These are phyloP conservation scores for Takashimella tepidaria DNA, from an alignment of 1,284 basidiomycete species.

Conservation along the genomic window DNA sequence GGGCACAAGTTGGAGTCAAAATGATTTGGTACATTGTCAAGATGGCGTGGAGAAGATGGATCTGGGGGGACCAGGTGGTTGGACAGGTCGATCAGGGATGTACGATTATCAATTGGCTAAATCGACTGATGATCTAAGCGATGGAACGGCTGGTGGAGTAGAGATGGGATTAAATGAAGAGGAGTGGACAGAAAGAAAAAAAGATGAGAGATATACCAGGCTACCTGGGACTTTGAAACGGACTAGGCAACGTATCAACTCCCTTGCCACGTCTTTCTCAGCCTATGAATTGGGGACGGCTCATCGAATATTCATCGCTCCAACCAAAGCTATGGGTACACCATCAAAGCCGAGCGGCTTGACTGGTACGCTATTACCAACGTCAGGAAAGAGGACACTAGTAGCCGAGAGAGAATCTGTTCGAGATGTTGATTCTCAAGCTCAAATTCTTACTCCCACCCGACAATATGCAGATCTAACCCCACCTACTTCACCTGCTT, in stretches of 20 bases:
- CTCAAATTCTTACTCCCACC: background rate
- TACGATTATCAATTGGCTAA: background rate
- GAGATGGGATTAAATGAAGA: background rate
- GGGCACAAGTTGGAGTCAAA: background rate
- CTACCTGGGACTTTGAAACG: background rate
- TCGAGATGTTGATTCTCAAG: no score
- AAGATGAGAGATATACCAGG: background rate
- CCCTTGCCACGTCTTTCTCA: background rate
- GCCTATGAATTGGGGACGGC: background rate
- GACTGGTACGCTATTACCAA: no score
- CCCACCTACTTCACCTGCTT: background rate
- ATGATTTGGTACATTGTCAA: background rate
- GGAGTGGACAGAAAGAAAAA: background rate
- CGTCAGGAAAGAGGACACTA: no score
- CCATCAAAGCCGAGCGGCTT: no score
- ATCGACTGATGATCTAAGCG: background rate
- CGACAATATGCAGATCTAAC: background rate
- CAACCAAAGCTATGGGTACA: no score
- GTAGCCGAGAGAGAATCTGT: no score
- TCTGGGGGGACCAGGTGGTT: no score
- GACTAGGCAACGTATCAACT: background rate
- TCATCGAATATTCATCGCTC: background rate
- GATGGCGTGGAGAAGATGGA: no score
- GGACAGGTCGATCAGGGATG: slow-evolving; percentile 7
- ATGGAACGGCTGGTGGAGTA: background rate